Base-by-base conservation (phyloP, 352 stramenopile species). In the Phytophthora colocasiae region DNA sequence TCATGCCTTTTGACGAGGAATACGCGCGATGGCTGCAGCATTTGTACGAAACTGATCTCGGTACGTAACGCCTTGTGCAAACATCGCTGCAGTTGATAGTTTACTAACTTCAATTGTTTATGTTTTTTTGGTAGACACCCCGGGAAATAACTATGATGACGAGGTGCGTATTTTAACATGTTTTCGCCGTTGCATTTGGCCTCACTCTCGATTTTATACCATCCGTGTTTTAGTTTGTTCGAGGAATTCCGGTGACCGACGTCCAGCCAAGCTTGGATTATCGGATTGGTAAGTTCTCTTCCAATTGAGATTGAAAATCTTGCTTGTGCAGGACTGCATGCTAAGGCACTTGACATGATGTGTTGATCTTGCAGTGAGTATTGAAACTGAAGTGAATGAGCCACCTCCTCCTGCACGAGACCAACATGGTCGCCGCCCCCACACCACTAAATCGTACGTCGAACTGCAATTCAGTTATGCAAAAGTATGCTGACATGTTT, bases 11-110 rank as follows among this genome's bases (percentile, higher is more conserved):
- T 50, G 89, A 96, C 43, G 89, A 93, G 62, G 83, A 95, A 60
- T 96, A 96, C 68, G 89, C 85, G 24, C 83, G 88, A 10, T 96
- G 89, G 89, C 71, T 96, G 19, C 89, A 96, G 71, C 80, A 92
- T 57, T 69, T 93, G 29, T 96, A 94, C 62, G 88, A 96, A 66
- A 91, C 81, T 4, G 88, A 96, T 58, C 73, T 93, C 11, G 85
- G 88, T 95, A 79, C 55, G 77, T 78, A 27, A 4, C 7, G 12
- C 3, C 10, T 46, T 22, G 8, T 29, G 17, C 39, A 45, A 17
- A 4, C 19, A 45, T 19, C 4, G 15, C 19, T 38, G n/a, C 38
- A 46, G 29, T 32, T 47, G 15, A 61, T 12, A 2, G 29, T 0
- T 43, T 51, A 8, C 46, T 69, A 22, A 63, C 19, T 38, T 46